Evolutionary conservation across 345 rosid species (phyloP).

Genomic region (Xanthoceras sorbifolium): DNA sequence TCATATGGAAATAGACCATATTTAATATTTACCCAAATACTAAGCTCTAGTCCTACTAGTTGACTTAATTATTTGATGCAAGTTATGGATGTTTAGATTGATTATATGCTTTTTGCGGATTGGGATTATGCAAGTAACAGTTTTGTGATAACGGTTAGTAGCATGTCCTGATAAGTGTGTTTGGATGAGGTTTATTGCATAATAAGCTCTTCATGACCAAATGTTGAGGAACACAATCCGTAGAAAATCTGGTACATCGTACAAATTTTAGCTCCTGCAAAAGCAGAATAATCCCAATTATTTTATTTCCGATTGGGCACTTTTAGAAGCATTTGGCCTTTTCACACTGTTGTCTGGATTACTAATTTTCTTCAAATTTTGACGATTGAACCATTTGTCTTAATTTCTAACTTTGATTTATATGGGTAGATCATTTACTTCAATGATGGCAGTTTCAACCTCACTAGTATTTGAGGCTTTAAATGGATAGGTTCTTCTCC

Average conservation of each 20-base stretch:
- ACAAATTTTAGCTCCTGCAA: too few relatives aligned
- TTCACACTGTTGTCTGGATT: too few relatives aligned
- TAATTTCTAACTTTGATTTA: not conserved
- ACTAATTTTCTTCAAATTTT: not conserved
- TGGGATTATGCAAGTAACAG: not conserved
- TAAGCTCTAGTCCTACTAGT: not conserved
- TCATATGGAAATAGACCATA: constrained; percentile 5
- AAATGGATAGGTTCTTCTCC: too few relatives aligned
- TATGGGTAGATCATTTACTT: not conserved
- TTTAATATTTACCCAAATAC: not conserved
- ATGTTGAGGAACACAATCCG: not conserved
- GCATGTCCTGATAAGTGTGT: not conserved
- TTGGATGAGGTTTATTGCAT: not conserved
- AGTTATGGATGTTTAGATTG: not conserved
- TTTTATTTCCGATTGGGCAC: too few relatives aligned
- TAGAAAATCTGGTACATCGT: not conserved
- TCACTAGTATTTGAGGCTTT: too few relatives aligned
- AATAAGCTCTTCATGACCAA: not conserved
- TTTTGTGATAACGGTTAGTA: not conserved
- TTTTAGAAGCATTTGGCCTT: too few relatives aligned
- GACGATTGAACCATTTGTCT: too few relatives aligned
- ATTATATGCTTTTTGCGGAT: not conserved
- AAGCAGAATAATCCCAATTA: too few relatives aligned
- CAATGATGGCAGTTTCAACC: not conserved
- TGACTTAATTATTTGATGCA: not conserved